phyloP scores from a whole-genome alignment of 805 yeast genomes.

The Cyberlindnera veronae region DNA sequence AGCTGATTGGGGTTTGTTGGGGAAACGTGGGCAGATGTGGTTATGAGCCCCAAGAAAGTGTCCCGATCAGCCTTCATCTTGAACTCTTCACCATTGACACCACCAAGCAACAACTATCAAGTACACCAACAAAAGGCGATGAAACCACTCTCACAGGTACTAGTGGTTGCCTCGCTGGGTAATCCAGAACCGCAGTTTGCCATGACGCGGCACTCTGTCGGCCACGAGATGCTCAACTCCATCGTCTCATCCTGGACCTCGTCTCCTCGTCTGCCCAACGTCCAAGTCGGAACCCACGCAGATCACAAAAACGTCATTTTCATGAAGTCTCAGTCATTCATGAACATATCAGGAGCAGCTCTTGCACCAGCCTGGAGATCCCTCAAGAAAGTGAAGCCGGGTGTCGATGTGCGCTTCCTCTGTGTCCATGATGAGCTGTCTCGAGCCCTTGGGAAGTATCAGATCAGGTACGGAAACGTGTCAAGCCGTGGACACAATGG shows the following conservation, averaged over 20 bases:
- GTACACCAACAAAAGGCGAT: neutral
- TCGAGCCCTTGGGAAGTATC: constrained; percentile 59
- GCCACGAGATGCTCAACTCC: constrained; percentile 56
- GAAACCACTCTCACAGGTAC: constrained; percentile 14
- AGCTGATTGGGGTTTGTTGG: too few relatives aligned
- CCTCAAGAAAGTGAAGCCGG: constrained; percentile 24
- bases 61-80: too few relatives aligned
- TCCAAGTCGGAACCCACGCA: too few relatives aligned
- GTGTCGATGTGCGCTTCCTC: constrained; percentile 41
- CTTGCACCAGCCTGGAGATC: constrained; percentile 47
- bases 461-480: constrained; percentile 55
- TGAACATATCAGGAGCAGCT: constrained; percentile 71
- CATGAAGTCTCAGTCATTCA: constrained; percentile 52
- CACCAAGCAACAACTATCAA: too few relatives aligned
- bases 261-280: too few relatives aligned
- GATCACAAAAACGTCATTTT: constrained; percentile 37
- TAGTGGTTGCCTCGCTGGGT: constrained; percentile 56
- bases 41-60: too few relatives aligned
- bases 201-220: constrained; percentile 75
- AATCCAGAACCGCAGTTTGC: constrained; percentile 66
- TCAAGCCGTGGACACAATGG: constrained; percentile 87
- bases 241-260: too few relatives aligned
- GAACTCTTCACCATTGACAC: too few relatives aligned
- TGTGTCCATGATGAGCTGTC: constrained; percentile 80
- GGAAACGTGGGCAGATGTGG: too few relatives aligned